Evolutionary conservation across 257 asterid genomes (phyloP), one percentile per base, ranked within the genome.

Genomic region (Solanum habrochaites): DNA sequence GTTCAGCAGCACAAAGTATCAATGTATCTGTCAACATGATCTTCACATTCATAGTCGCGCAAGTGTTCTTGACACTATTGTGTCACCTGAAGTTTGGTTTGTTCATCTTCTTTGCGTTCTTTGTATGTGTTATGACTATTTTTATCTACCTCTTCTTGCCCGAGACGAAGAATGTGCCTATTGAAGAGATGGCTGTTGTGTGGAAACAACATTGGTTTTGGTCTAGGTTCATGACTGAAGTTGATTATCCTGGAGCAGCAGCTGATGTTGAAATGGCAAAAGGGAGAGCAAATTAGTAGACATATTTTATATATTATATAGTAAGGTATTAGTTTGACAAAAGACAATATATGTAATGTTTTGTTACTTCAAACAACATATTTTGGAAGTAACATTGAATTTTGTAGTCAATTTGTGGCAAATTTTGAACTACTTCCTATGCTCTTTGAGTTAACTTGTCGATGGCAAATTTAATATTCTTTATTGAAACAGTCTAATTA

Each of bases 201-300:
- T 96, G 99, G 99, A 94, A 92, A 86, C 47, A 88, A 11, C 99
- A 96, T 32, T 94, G 98, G 99, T 96, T 89, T 90, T 96, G 99
- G 99, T 90, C 93, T 13, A 92, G 88, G 88, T 95, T 80, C 43
- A 86, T 94, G 86, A 27, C 66, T 1, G 93, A 92, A 20, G 95
- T 10, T 8, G 93, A 91, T 47, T 89, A 86, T 70, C 91, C 92
- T 45, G 83, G 72, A 21, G 10, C 21, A 77, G 83, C 18, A 11
- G 15, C 32, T 37, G 13, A 20, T 16, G 80, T 84, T 64, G 86
- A 84, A 60, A 72, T 85, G 87, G 73, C 58, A 45, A 85, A 71
- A 20, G 37, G 70, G 16, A 15, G 27, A 70, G 25, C 52, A 86
- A 85, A 18, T 78, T 69, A 86, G 89, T 90, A n/a, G 88, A 91